Base-by-base conservation (phyloP, 495 filamentous ascomycete genomes). In the Talaromyces proteolyticus region DNA sequence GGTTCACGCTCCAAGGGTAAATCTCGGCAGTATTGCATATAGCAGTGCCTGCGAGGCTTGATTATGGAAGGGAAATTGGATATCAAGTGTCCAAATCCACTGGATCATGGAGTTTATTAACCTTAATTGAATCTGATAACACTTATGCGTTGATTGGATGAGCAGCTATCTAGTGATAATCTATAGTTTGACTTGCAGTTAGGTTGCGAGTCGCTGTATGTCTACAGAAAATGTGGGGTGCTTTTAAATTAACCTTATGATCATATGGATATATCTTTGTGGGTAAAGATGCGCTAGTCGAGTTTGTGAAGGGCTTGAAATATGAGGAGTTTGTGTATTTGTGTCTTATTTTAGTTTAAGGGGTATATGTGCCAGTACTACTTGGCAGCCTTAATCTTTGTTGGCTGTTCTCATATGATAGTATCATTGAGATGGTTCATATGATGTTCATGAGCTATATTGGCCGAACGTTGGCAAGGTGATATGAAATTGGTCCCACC, bases 241-340 rank as follows among this genome's bases (percentile, higher is more conserved):
- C 63, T 71, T 22, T 67, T 73, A 71, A 72, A 53, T 53, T 75
- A 34, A 64, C 65, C 23, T 54, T 74, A n/a, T 63, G 59, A 37
- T 66, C 69, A 7, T 55, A 76, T 46, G 69, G 74, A 44, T 78
- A 78, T 47, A 75, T 67, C 19, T 55, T 76, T 42, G 67, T 71
- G 6, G 74, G 68, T 11, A 78, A 78, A 56, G 67, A 65, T 45
- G 58, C 54, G 17, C 51, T 51, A 10, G 19, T 53, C 11, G 50
- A 59, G 22, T 64, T 63, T 55, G 51, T 62, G 19, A 23, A 42
- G 20, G 38, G 50, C 43, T 54, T 61, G 10, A 36, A 54, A 24
- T 47, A 63, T 25, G 67, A 73, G 55, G 58, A 63, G 51, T 26
- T 45, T n/a, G 47, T 72, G 8, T 73, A 73, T 44, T 47, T 58